Percentiles rank a stretch among this genome's conserved stretches.
Conservation (phyloP, 352 stramenopile genomes). For the Phytophthora citrophthora region DNA sequence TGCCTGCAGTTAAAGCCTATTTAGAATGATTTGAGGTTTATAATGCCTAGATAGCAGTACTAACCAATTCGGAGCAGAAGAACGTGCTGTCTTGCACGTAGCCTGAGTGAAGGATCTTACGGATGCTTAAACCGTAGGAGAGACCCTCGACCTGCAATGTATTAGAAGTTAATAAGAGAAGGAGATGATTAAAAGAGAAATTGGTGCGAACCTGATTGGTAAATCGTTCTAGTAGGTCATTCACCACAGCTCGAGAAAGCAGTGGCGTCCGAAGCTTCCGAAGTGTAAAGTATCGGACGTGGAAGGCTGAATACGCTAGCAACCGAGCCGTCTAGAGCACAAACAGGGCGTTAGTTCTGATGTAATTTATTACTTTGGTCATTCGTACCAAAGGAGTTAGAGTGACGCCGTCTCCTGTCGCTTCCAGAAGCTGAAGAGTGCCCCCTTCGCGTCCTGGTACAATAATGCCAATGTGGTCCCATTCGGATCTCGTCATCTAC, state of each 20-base stretch:
- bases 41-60: background rate
- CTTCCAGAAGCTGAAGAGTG: slow-evolving; percentile 56
- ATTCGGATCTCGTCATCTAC: slow-evolving; percentile 65
- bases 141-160: slow-evolving; percentile 44
- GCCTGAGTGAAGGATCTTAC: slow-evolving; percentile 48
- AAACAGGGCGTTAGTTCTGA: background rate
- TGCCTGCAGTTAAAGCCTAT: slow-evolving; percentile 27
- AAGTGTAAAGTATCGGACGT: slow-evolving; percentile 55
- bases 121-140: slow-evolving; percentile 61
- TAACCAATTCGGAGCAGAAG: slow-evolving; percentile 77
- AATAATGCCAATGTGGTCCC: slow-evolving; percentile 70
- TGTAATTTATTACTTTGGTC: background rate
- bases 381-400: slow-evolving; percentile 48
- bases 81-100: slow-evolving; percentile 35
- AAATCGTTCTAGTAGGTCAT: slow-evolving; percentile 57
- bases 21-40: too few species aligned
- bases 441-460: slow-evolving; percentile 31
- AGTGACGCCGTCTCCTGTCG: slow-evolving; percentile 70
- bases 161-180: background rate
- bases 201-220: slow-evolving; percentile 30
- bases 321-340: slow-evolving; percentile 22
- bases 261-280: slow-evolving; percentile 61
- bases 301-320: slow-evolving; percentile 42
- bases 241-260: slow-evolving; percentile 46
- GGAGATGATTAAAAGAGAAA: background rate